Percentiles rank a stretch among this genome's conserved stretches.
Evolutionary conservation across 257 asterid species (phyloP).

Genomic region (Pogostemon cablin): DNA sequence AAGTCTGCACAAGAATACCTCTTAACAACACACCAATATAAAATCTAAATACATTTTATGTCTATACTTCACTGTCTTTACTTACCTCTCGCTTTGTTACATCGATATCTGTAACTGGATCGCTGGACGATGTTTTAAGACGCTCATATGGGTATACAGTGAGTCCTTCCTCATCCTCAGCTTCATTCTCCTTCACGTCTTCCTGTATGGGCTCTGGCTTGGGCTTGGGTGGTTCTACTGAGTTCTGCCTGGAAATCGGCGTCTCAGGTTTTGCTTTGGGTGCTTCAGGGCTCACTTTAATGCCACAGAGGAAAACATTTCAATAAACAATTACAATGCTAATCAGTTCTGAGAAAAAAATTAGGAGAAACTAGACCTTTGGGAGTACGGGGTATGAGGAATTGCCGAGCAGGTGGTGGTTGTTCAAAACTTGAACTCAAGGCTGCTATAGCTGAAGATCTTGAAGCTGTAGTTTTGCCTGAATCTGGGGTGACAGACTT

Average conservation of each 20-base stretch:
- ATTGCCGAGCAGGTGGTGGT: slow-evolving; percentile 62
- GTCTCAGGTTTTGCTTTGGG: slow-evolving; percentile 50
- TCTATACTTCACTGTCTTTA: not conserved
- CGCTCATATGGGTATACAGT: slow-evolving; percentile 74
- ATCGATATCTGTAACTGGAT: slow-evolving; percentile 78
- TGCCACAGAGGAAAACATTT: not conserved
- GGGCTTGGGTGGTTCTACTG: slow-evolving; percentile 57
- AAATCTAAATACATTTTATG: not conserved
- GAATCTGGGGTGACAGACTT: slow-evolving; percentile 88
- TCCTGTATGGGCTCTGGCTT: slow-evolving; percentile 88
- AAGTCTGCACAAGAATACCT: slow-evolving; percentile 58
- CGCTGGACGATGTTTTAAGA: slow-evolving; percentile 63
- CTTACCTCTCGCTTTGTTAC: slow-evolving; percentile 93
- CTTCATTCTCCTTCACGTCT: slow-evolving; percentile 82
- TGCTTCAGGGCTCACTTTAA: slow-evolving; percentile 59
- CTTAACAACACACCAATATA: slow-evolving; percentile 11
- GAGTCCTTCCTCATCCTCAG: slow-evolving; percentile 91
- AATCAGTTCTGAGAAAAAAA: not conserved
- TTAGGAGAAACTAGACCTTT: slow-evolving; percentile 52
- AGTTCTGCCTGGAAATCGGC: slow-evolving; percentile 56
- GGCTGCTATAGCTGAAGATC: slow-evolving; percentile 75
- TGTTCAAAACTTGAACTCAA: slow-evolving; percentile 65
- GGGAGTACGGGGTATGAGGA: slow-evolving; percentile 61
- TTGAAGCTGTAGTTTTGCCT: slow-evolving; percentile 42
- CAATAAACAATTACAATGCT: not conserved